phyloP scores from a whole-genome alignment of 2,329 filamentous ascomycete species.

The Corniculantispora saksenae region DNA sequence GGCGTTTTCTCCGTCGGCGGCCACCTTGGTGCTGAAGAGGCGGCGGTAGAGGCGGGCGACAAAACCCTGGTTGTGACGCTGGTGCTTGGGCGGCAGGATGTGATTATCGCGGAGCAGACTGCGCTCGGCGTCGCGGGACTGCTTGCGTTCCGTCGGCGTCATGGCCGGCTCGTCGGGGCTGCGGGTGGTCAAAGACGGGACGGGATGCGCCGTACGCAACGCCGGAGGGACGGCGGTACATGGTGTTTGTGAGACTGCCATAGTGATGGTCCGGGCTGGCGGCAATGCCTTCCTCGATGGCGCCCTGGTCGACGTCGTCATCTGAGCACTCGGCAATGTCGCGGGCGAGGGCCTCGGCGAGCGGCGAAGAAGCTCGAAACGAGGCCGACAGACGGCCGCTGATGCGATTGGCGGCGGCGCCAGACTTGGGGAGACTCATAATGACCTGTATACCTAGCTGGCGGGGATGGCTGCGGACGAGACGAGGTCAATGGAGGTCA shows the following conservation, averaged over 20 bases:
- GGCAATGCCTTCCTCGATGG: conserved; percentile 33
- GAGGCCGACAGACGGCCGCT: conserved; percentile 42
- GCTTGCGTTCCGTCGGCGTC: conserved; percentile 56
- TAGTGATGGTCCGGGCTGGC: conserved; percentile 40
- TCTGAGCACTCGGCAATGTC: conserved; percentile 67
- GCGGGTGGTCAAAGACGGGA: conserved; percentile 66
- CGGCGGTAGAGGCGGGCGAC: conserved; percentile 45
- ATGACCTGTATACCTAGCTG: too few species aligned
- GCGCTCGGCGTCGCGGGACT: conserved; percentile 58
- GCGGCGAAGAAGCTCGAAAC: conserved; percentile 62
- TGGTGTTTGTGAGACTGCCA: conserved; percentile 31
- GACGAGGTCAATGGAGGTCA: neutral
- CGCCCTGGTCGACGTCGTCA: conserved; percentile 46
- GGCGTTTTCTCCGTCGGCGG: conserved; percentile 42
- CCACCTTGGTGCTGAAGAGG: conserved; percentile 59
- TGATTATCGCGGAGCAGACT: conserved; percentile 67
- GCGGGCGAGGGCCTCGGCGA: conserved; percentile 65
- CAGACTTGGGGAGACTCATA: conserved; percentile 17
- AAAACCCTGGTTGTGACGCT: conserved; percentile 35
- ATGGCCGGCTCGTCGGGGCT: conserved; percentile 47
- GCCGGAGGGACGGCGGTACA: conserved; percentile 76
- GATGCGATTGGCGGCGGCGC: conserved; percentile 21
- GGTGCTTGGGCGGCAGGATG: conserved; percentile 62
- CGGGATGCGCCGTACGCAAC: conserved; percentile 72
- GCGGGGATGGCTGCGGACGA: neutral